Conservation (phyloP, 805 yeast genomes). For the Hanseniaspora pseudoguilliermondii region DNA sequence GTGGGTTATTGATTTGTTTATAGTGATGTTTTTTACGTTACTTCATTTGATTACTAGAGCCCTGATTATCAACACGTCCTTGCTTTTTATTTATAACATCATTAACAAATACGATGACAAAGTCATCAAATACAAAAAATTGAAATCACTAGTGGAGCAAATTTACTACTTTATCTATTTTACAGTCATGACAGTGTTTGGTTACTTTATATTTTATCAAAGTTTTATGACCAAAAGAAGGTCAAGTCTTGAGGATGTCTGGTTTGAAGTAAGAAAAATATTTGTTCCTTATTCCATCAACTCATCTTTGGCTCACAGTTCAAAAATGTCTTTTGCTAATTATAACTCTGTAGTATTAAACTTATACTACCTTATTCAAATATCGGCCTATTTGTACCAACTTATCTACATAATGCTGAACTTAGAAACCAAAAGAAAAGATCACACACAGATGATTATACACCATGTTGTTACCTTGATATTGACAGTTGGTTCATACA, state of each 20-base stretch:
- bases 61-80: not conserved
- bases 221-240: not conserved
- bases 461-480: conserved; percentile 75
- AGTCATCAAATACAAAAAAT: conserved; percentile 2
- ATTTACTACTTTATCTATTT: conserved; percentile 8
- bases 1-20: conserved; percentile 5
- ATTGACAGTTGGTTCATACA: conserved; percentile 59
- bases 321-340: not conserved
- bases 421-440: conserved; percentile 69
- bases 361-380: conserved; percentile 55
- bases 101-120: not conserved
- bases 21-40: conserved; percentile 1
- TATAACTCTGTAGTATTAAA: conserved; percentile 30
- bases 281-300: conserved; percentile 6
- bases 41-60: conserved; percentile 12
- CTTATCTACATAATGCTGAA: conserved; percentile 47
- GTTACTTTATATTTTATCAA: conserved; percentile 7
- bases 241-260: not conserved
- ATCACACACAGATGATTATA: conserved; percentile 70
- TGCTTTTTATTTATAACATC: not conserved
- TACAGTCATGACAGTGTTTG: not conserved
- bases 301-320: not conserved
- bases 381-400: conserved; percentile 75
- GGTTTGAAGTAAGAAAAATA: conserved; percentile 3
- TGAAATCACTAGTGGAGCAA: conserved; percentile 11